Evolutionary conservation across 257 asterid genomes (phyloP), one percentile per base, ranked within the genome.

Genomic region (Cinchona pubescens): DNA sequence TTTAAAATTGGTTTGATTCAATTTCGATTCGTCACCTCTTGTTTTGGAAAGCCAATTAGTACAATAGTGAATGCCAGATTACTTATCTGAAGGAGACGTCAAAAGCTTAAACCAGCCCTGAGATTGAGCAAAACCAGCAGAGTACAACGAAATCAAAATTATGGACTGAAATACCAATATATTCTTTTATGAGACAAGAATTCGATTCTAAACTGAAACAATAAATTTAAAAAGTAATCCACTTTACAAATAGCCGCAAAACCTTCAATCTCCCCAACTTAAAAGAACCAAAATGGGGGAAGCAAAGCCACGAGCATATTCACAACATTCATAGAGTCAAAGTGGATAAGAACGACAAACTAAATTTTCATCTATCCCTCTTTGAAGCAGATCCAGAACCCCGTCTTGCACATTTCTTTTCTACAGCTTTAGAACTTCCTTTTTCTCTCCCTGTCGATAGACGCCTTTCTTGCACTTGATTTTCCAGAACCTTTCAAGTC

Each of bases 401-500:
- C 30, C 82, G 77, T 1, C 84, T 82, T 14, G 90, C 87, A 9
- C 76, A 82, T 74, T 80, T 84, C 63, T 73, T 68, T 70, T 78
- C 87, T 1, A 85, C 79, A n/a, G 85, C 61, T 27, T 48, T 79
- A 49, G 88, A 80, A 77, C 79, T 73, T 64, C 87, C 87, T 81
- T 75, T 85, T 63, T 91, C 87, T 79, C 96, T 84, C n/a, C 92
- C n/a, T n/a, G n/a, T 92, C 2, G 91, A n/a, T 40, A n/a, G 89
- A 71, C 0, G 84, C 77, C n/a, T 81, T 94, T 71, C 83, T 90
- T 49, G 84, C 80, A 23, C 86, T 72, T 23, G 90, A 78, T 76
- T 83, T 86, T 78, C 89, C 94, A 42, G 92, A 69, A 74, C 89
- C 89, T 87, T 89, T 94, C 80, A 94, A 80, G n/a, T 92, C 95